Conservation (phyloP, 257 asterid genomes). For the Ocimum tenuiflorum region DNA sequence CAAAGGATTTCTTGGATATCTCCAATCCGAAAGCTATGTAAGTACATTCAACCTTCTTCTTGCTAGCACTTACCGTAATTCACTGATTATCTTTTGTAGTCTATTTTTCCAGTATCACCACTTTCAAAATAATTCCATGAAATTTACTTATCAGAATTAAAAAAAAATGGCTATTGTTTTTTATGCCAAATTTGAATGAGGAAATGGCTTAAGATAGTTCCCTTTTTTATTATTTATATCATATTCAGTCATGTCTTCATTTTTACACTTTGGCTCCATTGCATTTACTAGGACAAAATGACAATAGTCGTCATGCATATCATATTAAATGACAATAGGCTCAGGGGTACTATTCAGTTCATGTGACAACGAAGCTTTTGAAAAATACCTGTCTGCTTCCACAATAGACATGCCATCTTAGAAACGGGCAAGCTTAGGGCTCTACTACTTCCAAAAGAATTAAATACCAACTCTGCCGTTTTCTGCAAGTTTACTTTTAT, state of each 20-base stretch:
- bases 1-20: conserved; percentile 88
- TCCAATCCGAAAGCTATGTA: conserved; percentile 97
- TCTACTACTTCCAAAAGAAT: background rate
- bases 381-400: no score
- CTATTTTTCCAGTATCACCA: background rate
- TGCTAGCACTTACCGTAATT: background rate
- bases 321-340: no score
- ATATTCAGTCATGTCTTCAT: no score
- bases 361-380: no score
- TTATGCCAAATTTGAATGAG: background rate
- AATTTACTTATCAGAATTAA: background rate
- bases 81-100: background rate
- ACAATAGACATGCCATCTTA: no score
- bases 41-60: conserved; percentile 33
- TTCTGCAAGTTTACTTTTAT: background rate
- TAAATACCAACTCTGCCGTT: background rate
- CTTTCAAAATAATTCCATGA: background rate
- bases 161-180: background rate
- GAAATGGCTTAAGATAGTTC: background rate
- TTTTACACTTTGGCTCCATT: no score
- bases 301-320: no score
- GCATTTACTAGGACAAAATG: no score
- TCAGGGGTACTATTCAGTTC: no score
- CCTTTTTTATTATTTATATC: background rate
- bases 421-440: no score